Percentiles rank a stretch among this genome's conserved stretches.
These are phyloP conservation scores for Starmerella gropengiesseri DNA, from an alignment of 805 yeast genomes.

Conservation along the genomic window DNA sequence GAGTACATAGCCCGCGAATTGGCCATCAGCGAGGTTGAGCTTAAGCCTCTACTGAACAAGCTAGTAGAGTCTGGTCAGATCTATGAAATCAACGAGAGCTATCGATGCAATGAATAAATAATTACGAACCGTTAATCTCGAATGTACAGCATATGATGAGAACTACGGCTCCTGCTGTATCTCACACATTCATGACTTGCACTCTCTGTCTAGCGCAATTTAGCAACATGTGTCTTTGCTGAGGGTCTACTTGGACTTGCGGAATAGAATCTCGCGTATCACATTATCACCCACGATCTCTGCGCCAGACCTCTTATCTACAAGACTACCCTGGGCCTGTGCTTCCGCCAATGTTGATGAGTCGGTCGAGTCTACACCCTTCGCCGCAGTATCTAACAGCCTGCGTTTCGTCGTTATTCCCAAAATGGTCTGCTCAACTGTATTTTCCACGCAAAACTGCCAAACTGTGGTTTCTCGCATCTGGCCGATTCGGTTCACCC, in stretches of 20 bases:
- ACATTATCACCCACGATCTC: conserved; percentile 20
- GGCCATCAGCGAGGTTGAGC: conserved; percentile 3
- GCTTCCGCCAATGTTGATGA: conserved; percentile 18
- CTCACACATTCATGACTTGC: not conserved
- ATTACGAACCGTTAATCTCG: too few species aligned
- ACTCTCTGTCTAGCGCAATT: not conserved
- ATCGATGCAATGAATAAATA: conserved; percentile 5
- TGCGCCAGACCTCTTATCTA: conserved; percentile 21
- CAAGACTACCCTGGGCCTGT: conserved; percentile 9
- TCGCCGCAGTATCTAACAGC: conserved; percentile 28
- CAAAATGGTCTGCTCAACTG: conserved; percentile 83
- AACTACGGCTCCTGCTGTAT: not conserved
- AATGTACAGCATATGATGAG: not conserved
- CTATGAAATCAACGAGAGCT: conserved; percentile 14
- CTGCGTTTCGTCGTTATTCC: conserved; percentile 55
- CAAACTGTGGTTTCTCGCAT: conserved; percentile 71
- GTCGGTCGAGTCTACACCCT: conserved; percentile 17
- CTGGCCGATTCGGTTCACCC: conserved; percentile 92
- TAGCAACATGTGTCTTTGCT: not conserved
- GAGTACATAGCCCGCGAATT: conserved; percentile 18
- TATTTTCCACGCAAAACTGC: conserved; percentile 74
- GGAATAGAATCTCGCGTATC: conserved; percentile 12
- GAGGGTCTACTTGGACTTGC: not conserved
- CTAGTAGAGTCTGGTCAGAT: conserved; percentile 10
- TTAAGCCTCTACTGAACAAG: not conserved